Conservation (phyloP, 2,329 filamentous ascomycete genomes). For the Verticillium tricorpus region DNA sequence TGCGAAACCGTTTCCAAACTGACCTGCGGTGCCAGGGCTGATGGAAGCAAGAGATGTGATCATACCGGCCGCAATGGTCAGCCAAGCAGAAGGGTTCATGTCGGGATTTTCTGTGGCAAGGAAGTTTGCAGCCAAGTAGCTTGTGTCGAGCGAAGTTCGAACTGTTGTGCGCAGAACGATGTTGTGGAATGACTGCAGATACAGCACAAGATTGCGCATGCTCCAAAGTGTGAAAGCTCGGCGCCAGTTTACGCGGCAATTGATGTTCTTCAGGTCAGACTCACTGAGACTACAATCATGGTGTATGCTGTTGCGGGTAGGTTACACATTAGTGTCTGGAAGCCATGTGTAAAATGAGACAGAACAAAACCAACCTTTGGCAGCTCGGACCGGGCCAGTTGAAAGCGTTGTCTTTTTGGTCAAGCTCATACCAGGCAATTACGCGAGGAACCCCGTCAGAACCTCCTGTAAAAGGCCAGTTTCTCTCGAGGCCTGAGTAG, state of each 20-base stretch:
- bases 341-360: neutral
- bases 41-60: neutral
- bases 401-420: neutral
- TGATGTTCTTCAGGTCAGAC: neutral
- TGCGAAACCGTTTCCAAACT: neutral
- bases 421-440: conserved; percentile 1
- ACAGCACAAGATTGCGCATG: conserved; percentile 4
- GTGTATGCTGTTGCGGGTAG: neutral
- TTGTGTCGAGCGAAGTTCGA: neutral
- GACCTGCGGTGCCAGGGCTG: neutral
- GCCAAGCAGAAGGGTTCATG: neutral
- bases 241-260: neutral
- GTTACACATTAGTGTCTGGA: too few species aligned
- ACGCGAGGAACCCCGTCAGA: conserved; percentile 3
- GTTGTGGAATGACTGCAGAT: neutral
- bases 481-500: neutral
- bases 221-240: conserved; percentile 4
- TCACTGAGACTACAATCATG: neutral
- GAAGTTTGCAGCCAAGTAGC: neutral
- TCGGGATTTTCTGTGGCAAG: too few species aligned
- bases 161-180: neutral
- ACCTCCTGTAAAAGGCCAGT: neutral
- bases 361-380: neutral
- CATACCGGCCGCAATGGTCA: conserved; percentile 5
- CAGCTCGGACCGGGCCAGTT: conserved; percentile 1